Conservation (phyloP, 202 grass and related monocot genomes). For the Hordeum pubiflorum region DNA sequence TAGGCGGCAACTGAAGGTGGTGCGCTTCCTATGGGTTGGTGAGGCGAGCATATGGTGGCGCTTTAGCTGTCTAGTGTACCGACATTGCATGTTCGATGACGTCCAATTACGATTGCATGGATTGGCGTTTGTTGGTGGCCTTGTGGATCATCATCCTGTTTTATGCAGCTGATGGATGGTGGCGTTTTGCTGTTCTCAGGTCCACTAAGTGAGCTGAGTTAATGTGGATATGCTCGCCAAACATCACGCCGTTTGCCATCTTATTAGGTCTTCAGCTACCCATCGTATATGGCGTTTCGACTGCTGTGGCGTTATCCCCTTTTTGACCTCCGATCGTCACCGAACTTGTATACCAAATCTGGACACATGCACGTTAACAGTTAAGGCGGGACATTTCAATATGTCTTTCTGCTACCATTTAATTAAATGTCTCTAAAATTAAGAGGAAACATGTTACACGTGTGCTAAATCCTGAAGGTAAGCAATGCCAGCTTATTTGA, state of each 20-base stretch:
- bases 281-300: neutral
- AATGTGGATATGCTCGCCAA: conserved; percentile 6
- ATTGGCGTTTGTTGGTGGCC: neutral
- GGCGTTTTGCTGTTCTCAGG: neutral
- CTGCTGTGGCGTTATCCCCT: neutral
- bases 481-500: neutral
- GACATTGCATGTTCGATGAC: neutral
- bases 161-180: neutral
- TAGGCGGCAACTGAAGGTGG: neutral
- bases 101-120: neutral
- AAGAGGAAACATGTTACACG: neutral
- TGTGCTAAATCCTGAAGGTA: neutral
- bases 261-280: neutral
- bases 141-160: neutral
- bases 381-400: neutral
- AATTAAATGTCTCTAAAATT: neutral
- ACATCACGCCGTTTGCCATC: neutral
- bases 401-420: neutral
- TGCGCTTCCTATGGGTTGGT: neutral
- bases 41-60: neutral
- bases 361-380: neutral
- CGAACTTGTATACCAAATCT: neutral
- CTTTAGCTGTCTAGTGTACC: neutral
- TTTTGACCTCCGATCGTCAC: neutral
- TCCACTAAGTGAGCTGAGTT: neutral